phyloP scores from a whole-genome alignment of 805 yeast genomes.

The Brettanomyces sp. region DNA sequence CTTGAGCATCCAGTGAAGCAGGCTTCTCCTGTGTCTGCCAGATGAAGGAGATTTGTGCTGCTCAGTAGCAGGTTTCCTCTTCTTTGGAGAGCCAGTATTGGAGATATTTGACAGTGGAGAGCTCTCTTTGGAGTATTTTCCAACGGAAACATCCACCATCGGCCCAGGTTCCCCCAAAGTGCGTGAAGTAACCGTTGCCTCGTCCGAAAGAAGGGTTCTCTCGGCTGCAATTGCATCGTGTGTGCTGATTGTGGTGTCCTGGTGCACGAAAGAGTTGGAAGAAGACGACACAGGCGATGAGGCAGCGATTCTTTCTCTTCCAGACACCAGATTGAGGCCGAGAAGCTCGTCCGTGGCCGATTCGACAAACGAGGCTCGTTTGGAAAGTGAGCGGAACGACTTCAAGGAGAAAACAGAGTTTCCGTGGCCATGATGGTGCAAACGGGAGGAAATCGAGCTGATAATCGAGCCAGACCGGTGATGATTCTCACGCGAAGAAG shows the following conservation, averaged over 20 bases:
- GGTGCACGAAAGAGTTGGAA: too few relatives aligned
- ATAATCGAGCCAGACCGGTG: slow-evolving; percentile 18
- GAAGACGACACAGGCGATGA: not conserved
- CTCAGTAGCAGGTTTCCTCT: not conserved
- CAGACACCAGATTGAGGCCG: slow-evolving; percentile 8
- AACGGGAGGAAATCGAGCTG: slow-evolving; percentile 17
- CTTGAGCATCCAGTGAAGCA: slow-evolving; percentile 6
- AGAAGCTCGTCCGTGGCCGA: slow-evolving; percentile 20
- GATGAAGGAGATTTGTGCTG: not conserved
- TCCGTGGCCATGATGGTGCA: slow-evolving; percentile 17
- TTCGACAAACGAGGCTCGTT: slow-evolving; percentile 16
- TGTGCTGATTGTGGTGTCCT: too few relatives aligned
- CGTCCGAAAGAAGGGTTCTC: slow-evolving; percentile 17
- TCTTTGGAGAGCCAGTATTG: not conserved
- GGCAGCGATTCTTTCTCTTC: slow-evolving; percentile 1
- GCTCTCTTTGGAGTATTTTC: not conserved
- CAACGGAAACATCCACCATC: slow-evolving; percentile 15
- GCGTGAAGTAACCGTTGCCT: slow-evolving; percentile 19
- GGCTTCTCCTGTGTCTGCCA: slow-evolving; percentile 2
- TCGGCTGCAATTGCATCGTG: slow-evolving; percentile 4
- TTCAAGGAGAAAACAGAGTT: slow-evolving; percentile 11
- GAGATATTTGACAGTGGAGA: not conserved
- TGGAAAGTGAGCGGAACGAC: slow-evolving; percentile 10
- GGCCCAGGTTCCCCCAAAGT: slow-evolving; percentile 27
- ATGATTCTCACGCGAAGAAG: slow-evolving; percentile 9